These are phyloP conservation scores for Gelatoporia subvermispora DNA, from an alignment of 768 basidiomycete genomes.

Conservation along the genomic window DNA sequence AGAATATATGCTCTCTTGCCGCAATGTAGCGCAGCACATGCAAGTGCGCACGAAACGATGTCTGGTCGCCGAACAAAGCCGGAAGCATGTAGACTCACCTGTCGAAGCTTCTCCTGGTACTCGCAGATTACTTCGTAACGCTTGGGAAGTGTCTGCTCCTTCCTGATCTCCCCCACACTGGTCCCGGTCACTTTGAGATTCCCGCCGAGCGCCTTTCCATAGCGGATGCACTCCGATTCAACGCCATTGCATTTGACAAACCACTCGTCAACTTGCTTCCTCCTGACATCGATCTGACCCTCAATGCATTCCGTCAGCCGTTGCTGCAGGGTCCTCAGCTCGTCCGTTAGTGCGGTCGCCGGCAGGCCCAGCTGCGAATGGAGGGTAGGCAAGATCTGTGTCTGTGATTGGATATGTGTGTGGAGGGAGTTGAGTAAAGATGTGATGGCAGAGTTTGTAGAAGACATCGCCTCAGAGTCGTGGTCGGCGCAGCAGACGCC, in stretches of 20 bases:
- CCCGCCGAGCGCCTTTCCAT: conserved; percentile 66
- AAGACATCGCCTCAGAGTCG: conserved; percentile 36
- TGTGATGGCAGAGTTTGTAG: conserved; percentile 57
- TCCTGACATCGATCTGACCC: conserved; percentile 58
- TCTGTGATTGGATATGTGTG: conserved; percentile 74
- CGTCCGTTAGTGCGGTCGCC: conserved; percentile 72
- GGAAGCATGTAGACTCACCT: conserved; percentile 62
- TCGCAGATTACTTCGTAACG: conserved; percentile 64
- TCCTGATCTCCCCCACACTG: conserved; percentile 63
- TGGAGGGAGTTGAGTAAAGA: conserved; percentile 74
- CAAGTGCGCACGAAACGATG: too few species aligned
- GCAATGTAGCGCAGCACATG: too few species aligned
- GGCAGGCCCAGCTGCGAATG: conserved; percentile 85
- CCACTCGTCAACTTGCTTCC: conserved; percentile 78
- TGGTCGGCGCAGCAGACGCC: conserved; percentile 5
- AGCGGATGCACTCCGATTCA: conserved; percentile 61
- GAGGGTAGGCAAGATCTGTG: conserved; percentile 73
- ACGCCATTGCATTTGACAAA: conserved; percentile 54
- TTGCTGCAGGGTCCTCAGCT: conserved; percentile 67
- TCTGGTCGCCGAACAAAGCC: too few species aligned
- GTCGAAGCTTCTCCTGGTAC: conserved; percentile 74
- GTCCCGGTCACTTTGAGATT: conserved; percentile 62
- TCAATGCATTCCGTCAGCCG: conserved; percentile 76
- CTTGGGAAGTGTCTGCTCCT: conserved; percentile 67
- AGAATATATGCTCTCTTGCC: too few species aligned